Percentiles rank a stretch among this genome's conserved stretches.
Conservation (phyloP, 139 green algal genomes). For the Asterochloris sp. region DNA sequence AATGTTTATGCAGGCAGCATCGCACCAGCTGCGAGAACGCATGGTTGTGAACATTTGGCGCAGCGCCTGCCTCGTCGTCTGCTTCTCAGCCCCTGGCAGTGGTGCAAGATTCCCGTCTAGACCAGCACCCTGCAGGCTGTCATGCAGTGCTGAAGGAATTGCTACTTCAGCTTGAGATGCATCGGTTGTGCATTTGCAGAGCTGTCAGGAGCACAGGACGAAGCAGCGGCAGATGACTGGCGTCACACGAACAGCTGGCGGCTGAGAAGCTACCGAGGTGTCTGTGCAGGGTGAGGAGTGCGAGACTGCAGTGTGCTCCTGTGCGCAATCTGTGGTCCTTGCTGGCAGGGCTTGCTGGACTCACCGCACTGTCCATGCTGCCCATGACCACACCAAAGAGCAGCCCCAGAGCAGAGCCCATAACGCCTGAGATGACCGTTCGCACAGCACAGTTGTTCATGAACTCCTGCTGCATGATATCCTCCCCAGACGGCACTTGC, state of each 20-base stretch:
- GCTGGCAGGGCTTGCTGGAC: background rate
- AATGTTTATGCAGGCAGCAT: background rate
- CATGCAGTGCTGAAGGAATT: background rate
- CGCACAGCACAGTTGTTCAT: constrained; percentile 93
- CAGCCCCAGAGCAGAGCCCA: constrained; percentile 70
- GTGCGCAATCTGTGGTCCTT: no score
- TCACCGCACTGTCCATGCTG: constrained; percentile 60
- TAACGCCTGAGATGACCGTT: constrained; percentile 67
- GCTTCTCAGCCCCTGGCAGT: constrained; percentile 25
- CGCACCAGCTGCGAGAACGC: constrained; percentile 41
- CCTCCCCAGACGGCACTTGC: constrained; percentile 56
- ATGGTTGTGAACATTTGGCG: constrained; percentile 36
- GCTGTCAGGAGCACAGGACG: no score
- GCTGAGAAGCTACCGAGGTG: background rate
- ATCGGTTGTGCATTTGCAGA: background rate
- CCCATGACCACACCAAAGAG: constrained; percentile 87
- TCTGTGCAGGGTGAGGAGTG: background rate
- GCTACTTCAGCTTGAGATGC: background rate
- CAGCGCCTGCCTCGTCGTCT: constrained; percentile 41
- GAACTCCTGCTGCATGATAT: constrained; percentile 73
- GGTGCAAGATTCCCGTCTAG: constrained; percentile 28
- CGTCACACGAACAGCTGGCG: no score
- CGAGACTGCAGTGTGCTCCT: background rate
- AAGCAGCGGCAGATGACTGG: no score
- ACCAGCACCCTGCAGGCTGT: constrained; percentile 16